These are phyloP conservation scores for Globisporangium radiosum DNA, from an alignment of 352 stramenopile genomes.

Conservation along the genomic window DNA sequence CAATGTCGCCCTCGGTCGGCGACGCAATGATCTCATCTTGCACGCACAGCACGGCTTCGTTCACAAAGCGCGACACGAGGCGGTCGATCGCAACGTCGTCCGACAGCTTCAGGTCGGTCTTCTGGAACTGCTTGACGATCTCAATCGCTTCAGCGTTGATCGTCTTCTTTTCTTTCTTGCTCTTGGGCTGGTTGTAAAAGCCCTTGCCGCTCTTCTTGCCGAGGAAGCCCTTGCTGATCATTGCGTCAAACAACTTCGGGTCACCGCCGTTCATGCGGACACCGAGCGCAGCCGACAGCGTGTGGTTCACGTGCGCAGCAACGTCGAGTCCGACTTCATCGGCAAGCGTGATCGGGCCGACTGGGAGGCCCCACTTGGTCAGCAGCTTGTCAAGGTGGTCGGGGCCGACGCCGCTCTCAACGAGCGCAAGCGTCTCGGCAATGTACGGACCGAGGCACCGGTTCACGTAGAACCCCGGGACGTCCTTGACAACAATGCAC, in stretches of 20 bases:
- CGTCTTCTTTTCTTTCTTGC: constrained; percentile 88
- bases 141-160: constrained; percentile 85
- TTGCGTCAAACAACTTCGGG: constrained; percentile 89
- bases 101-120: constrained; percentile 67
- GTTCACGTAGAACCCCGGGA: constrained; percentile 99
- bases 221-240: constrained; percentile 94
- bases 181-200: constrained; percentile 95
- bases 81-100: constrained; percentile 90
- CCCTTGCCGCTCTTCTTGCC: constrained; percentile 97
- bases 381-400: constrained; percentile 94
- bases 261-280: constrained; percentile 92
- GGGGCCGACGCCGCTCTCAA: constrained; percentile 88
- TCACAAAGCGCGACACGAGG: constrained; percentile 94
- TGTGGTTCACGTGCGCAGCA: constrained; percentile 90
- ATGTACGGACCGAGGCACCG: constrained; percentile 95
- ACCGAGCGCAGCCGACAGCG: constrained; percentile 92
- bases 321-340: constrained; percentile 98
- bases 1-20: constrained; percentile 96
- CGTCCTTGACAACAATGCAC: constrained; percentile 97
- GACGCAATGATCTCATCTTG: constrained; percentile 97
- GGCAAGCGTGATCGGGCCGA: constrained; percentile 95
- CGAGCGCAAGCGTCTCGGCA: constrained; percentile 86
- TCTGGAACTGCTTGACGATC: constrained; percentile 79
- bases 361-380: constrained; percentile 95
- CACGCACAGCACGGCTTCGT: constrained; percentile 96